Base-by-base conservation (phyloP, 768 basidiomycete genomes). In the Leccinum barrowsii region DNA sequence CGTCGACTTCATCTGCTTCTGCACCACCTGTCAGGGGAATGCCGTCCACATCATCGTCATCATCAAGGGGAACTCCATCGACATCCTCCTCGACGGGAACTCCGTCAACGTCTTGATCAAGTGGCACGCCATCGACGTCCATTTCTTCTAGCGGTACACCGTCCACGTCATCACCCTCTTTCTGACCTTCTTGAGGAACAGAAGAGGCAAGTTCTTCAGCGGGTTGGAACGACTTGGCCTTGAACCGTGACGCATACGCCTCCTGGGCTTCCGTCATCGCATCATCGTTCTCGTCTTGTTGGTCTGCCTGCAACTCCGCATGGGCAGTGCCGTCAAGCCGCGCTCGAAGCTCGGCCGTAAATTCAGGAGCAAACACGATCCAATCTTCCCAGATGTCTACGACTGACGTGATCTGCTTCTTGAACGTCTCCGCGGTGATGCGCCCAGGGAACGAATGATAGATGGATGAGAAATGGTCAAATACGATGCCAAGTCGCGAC, bases 371-470 rank as follows among this genome's bases (percentile, higher is more conserved):
- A 70, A 98, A 98, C 32, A 98, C 91, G 58, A 98, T 95, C 94
- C 95, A 96, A 70, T 97, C 89, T 69, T 98, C 97, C 94, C 97
- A 98, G 30, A 98, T 88, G 67, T 98, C 95, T 5, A 98, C 81
- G 17, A 98, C 85, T 7, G 86, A 77, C 5, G 85, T 86, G 59
- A 98, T 92, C 73, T 98, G 93, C 63, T 88, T 89, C 76, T 90
- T 95, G 81, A 98, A 99, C 1, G 89, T 87, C 63, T 98, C 95
- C 12, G 96, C 96, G 2, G 94, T 96, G 71, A 99, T 94, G 52
- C 93, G 82, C 2, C 96, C 96, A 2, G 94, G 93, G 71, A 98
- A 98, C 7, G 94, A 94, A 61, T 94, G 90, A 69, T 97, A 94
- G 55, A 99, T 92, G 49, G 87, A 90, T 22, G 89, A 90, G 30